Evolutionary conservation across 352 stramenopile genomes (phyloP).

Genomic region (Globisporangium rhizosaccharum): DNA sequence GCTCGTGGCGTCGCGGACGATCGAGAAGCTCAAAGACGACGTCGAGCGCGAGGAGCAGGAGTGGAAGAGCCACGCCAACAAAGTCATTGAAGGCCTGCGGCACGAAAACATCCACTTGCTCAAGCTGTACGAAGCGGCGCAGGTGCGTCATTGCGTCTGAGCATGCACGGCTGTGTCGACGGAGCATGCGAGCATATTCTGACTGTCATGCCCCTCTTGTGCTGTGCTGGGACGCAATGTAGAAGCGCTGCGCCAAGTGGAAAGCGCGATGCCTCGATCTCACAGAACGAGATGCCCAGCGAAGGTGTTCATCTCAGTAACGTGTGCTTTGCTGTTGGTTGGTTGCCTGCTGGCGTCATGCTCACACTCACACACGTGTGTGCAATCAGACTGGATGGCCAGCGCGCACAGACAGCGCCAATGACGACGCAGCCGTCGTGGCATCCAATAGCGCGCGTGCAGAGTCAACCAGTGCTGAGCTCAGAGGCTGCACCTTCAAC

Average conservation of each 20-base stretch:
- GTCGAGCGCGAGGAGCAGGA: constrained; percentile 42
- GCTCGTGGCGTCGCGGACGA: constrained; percentile 39
- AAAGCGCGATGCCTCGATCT: constrained; percentile 52
- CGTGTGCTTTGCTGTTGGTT: not conserved
- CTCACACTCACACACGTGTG: not conserved
- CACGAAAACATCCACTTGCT: constrained; percentile 58
- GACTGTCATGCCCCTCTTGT: not conserved
- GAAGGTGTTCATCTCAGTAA: constrained; percentile 12
- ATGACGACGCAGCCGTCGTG: constrained; percentile 12
- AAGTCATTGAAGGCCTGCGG: constrained; percentile 50
- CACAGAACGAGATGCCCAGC: constrained; percentile 31
- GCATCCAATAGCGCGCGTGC: constrained; percentile 24
- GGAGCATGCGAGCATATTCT: not conserved
- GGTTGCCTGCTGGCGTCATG: not conserved
- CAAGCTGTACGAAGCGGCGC: constrained; percentile 42
- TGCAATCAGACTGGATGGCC: constrained; percentile 20
- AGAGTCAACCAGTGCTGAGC: constrained; percentile 28
- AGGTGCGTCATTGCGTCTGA: constrained; percentile 18
- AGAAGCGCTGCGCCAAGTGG: constrained; percentile 74
- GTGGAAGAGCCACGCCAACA: constrained; percentile 46
- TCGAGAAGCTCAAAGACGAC: constrained; percentile 59
- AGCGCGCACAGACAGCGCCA: constrained; percentile 34
- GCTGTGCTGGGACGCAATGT: not conserved
- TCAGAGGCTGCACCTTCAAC: not conserved
- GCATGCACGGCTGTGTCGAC: not conserved